Evolutionary conservation across 2,329 filamentous ascomycete genomes (phyloP), one percentile per base, ranked within the genome.

Genomic region (Endoconidiophora polonica): DNA sequence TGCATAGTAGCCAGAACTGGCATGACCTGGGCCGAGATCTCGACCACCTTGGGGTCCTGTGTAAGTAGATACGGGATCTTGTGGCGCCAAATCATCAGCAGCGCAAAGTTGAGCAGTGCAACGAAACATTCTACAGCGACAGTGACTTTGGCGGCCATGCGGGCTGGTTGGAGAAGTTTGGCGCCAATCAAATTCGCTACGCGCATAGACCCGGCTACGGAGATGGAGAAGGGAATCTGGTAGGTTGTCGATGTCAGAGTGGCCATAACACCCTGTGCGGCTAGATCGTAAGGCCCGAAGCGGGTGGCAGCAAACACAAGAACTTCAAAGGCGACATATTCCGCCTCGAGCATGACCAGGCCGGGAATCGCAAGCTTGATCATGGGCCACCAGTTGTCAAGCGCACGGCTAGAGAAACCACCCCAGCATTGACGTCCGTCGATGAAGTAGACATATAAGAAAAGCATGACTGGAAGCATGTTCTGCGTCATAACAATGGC

Each of bases 101-200:
- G 53, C 7, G 77, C 67, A 44, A 90, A 68, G 63, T 95, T 96
- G 61, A 90, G 73, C 12, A 87, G 52, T 16, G 88, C 87, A n/a
- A 94, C 74, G 14, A 83, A 55, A 45, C 76, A 68, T 3, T 83
- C 80, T 3, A 74, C 75, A 1, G 71, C 69, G 55, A 93, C 72
- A 3, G 78, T 81, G 50, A 94, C 87, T 63, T 76, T 80, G n/a
- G 83, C 83, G 0, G 83, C 83, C 2, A 77, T 83, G 60, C 81
- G 86, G 14, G 88, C 88, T 0, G 88, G 83, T 43, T 81, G 79
- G 2, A 85, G 79, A 9, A 95, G 72, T 1, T 81, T 82, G 0
- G 90, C 88, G 6, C 90, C 91, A 54, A 96, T 93, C 33, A 96
- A 68, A 58, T 95, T 96, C 16, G 88, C 90, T 12, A 95, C 78